Percentiles rank a stretch among this genome's conserved stretches.
Evolutionary conservation across 352 stramenopile species (phyloP).

Genomic region (Thalassiosira mediterranea): DNA sequence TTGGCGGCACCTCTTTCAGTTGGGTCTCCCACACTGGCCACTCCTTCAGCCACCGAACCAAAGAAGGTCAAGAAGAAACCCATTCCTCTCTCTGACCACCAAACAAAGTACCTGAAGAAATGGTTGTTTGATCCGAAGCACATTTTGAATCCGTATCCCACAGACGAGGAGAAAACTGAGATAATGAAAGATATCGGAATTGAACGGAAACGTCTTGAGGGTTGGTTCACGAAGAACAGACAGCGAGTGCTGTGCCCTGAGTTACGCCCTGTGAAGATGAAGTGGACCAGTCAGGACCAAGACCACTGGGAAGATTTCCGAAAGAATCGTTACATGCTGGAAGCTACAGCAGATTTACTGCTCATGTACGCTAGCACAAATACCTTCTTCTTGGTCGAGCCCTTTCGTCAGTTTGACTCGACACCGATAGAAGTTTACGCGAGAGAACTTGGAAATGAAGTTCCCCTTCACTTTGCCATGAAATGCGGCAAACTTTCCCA

Average conservation of each 20-base stretch:
- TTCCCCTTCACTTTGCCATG: slow-evolving; percentile 51
- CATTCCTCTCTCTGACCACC: slow-evolving; percentile 22
- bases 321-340: slow-evolving; percentile 76
- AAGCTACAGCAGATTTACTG: slow-evolving; percentile 87
- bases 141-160: slow-evolving; percentile 59
- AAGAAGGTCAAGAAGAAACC: slow-evolving; percentile 49
- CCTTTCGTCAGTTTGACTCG: slow-evolving; percentile 76
- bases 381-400: slow-evolving; percentile 84
- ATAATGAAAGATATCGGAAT: slow-evolving; percentile 55
- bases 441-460: slow-evolving; percentile 65
- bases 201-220: slow-evolving; percentile 46
- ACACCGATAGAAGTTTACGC: slow-evolving; percentile 85
- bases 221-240: slow-evolving; percentile 53
- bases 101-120: slow-evolving; percentile 49
- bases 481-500: slow-evolving; percentile 2
- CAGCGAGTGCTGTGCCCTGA: slow-evolving; percentile 38
- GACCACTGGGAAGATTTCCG: slow-evolving; percentile 41
- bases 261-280: slow-evolving; percentile 33
- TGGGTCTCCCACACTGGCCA: neutral
- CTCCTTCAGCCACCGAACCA: neutral
- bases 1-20: slow-evolving; percentile 8
- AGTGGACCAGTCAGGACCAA: slow-evolving; percentile 34
- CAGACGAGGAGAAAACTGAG: slow-evolving; percentile 47
- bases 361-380: slow-evolving; percentile 86
- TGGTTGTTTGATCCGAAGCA: slow-evolving; percentile 53